Base-by-base conservation (phyloP, 129 eudicot species). In the Rutidosis leptorrhynchoides region DNA sequence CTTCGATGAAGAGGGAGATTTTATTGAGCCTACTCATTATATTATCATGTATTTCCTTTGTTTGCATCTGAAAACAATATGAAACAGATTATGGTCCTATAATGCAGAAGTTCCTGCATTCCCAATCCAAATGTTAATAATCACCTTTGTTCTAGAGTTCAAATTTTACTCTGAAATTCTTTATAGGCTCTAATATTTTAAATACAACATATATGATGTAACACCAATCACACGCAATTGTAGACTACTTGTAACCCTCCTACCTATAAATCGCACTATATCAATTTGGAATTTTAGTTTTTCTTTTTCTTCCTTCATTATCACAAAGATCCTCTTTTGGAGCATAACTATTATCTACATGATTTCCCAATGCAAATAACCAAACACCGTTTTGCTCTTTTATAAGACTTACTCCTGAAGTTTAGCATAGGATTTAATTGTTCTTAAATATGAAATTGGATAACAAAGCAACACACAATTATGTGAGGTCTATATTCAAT, bases 1-100 rank as follows among this genome's bases (percentile, higher is more conserved):
- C 99, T 80, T 93, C 99, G 96, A 93, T 93, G 62, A 93, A 92
- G 56, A 93, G 96, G 49, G 89, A 93, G 24, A 93, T 89, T 75
- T 89, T 93, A 73, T 89, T 93, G 27, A 95, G 99, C 72, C 99
- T 86, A 77, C 96, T 93, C 74, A 75, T 78, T 58, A 93, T 93
- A 66, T 89, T 93, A 61, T 93, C 95, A 45, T 89, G 89, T 57
- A 93, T 93, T 71, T 93, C 99, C 77, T 93, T 86, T 24, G 81
- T 29, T 76, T 89, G 92, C 99, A 93, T 86, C 71, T 86, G 74
- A 55, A 78, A 85, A 70, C 89, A 93, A 79, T 93, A 91, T 68
- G 86, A 90, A 80, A 86, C 93, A 12, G 96, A 86, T 67, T 89
- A 93, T 16, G 99, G 99, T 61, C 99, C 96, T 65, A 93, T 93